Evolutionary conservation across 257 asterid genomes (phyloP), one percentile per base, ranked within the genome.

Genomic region (Thymus mandschuricus): DNA sequence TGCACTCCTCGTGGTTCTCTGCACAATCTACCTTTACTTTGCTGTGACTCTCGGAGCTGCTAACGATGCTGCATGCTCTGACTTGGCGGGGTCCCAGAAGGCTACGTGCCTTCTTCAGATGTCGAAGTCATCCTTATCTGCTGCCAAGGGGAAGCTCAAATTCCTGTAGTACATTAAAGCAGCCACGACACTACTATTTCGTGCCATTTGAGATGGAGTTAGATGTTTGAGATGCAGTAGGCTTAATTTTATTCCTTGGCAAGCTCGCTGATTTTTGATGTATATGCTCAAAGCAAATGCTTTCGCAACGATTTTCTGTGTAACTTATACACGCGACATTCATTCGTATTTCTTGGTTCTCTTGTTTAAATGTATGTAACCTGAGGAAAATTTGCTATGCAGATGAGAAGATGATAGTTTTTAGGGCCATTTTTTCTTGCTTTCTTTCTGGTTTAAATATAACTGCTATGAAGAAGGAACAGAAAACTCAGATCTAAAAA

Each of bases 21-120:
- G 92, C 88, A 82, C 86, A 8, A 41, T 87, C 60, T 89, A 89
- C 86, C 95, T 89, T 21, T 89, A 89, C 86, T 89, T 89, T 75
- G 95, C 95, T 1, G 84, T 87, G 73, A 89, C 95, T 62, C 81
- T 89, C 11, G 90, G 89, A 3, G 68, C 74, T 0, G 51, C 58
- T n/a, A 46, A 62, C 41, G 78, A 82, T 75, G 71, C 82, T 75
- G 71, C 82, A 1, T 89, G 96, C 70, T 82, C 84, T 38, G 87
- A 81, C 31, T 72, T 87, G 79, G 46, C 69, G 0, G 90, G 90
- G 13, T 60, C 84, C 27, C 76, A 72, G 60, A 86, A 84, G 78
- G 85, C 78, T 3, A 38, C 86, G 2, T 89, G 96, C 61, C 81
- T 49, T 65, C 73, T 84, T 79, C 63, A 78, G 75, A 70, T 66